Evolutionary conservation across 495 filamentous ascomycete species (phyloP).

Genomic region (Talaromyces thailandensis): DNA sequence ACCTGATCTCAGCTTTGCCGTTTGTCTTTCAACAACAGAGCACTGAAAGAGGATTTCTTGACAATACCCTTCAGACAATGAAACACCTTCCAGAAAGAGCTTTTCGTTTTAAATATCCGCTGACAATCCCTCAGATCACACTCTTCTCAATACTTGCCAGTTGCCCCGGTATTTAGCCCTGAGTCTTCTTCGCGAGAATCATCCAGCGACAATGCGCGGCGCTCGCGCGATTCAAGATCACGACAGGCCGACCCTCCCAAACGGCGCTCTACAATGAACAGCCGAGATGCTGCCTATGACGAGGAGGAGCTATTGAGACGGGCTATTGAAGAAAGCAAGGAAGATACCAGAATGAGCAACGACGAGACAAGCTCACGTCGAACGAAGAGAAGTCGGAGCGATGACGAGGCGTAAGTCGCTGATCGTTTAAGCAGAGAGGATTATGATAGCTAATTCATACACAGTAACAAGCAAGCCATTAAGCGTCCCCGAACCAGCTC

Average conservation of each 20-base stretch:
- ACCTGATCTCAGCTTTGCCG: background rate
- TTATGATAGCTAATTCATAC: conserved; percentile 7
- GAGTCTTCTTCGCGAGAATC: conserved; percentile 37
- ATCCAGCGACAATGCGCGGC: conserved; percentile 36
- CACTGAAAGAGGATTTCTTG: background rate
- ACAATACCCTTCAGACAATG: background rate
- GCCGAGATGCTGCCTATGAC: conserved; percentile 88
- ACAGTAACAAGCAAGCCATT: conserved; percentile 44
- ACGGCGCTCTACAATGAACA: conserved; percentile 95
- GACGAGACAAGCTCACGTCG: conserved; percentile 46
- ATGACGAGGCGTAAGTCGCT: conserved; percentile 79
- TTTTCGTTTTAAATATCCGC: conserved; percentile 10
- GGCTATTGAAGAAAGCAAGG: conserved; percentile 92
- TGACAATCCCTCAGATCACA: conserved; percentile 42
- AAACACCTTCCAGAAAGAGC: background rate
- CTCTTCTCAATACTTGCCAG: conserved; percentile 62
- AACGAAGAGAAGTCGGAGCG: conserved; percentile 78
- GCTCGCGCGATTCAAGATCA: conserved; percentile 38
- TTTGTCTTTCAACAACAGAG: background rate
- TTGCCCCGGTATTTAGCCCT: conserved; percentile 37
- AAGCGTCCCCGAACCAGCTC: conserved; percentile 71
- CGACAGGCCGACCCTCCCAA: conserved; percentile 50
- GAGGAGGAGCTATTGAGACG: conserved; percentile 83
- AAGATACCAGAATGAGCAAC: conserved; percentile 42
- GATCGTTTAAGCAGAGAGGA: conserved; percentile 7